These are phyloP conservation scores for Hamamelis virginiana DNA, from an alignment of 164 flowering plant species.

Conservation along the genomic window DNA sequence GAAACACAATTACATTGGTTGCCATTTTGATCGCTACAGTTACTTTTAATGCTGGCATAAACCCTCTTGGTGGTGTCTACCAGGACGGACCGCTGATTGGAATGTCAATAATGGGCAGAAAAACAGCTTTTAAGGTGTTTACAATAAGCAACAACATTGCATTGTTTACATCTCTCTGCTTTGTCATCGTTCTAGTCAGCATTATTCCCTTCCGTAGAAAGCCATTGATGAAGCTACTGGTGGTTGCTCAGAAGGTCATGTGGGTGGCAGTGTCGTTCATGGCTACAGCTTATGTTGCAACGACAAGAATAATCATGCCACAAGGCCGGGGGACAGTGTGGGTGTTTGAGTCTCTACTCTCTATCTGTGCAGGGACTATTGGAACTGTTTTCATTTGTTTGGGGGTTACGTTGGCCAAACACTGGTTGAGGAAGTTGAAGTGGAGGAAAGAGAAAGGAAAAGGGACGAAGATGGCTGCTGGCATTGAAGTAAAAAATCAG, in stretches of 20 bases:
- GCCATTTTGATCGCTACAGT: slow-evolving; percentile 28
- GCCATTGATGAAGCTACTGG: slow-evolving; percentile 10
- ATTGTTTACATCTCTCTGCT: slow-evolving; percentile 13
- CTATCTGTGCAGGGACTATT: no score
- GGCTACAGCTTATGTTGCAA: slow-evolving; percentile 16
- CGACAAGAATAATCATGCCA: slow-evolving; percentile 5
- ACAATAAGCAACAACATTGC: slow-evolving; percentile 17
- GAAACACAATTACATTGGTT: slow-evolving; percentile 26
- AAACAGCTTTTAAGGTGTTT: slow-evolving; percentile 16
- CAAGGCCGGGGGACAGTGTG: background rate
- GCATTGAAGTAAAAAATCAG: background rate
- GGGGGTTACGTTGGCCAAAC: slow-evolving; percentile 7
- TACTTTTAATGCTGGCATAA: slow-evolving; percentile 23
- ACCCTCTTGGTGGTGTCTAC: slow-evolving; percentile 33
- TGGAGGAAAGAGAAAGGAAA: slow-evolving; percentile 2
- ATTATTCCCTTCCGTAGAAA: slow-evolving; percentile 17
- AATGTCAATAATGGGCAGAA: no score
- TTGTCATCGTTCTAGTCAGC: slow-evolving; percentile 16
- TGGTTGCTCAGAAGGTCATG: slow-evolving; percentile 15
- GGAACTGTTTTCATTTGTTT: slow-evolving; percentile 6
- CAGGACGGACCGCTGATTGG: slow-evolving; percentile 18
- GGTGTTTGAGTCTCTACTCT: slow-evolving; percentile 2
- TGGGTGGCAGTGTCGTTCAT: slow-evolving; percentile 20
- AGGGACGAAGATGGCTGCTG: no score
- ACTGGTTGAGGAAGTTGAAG: no score